phyloP scores from a whole-genome alignment of 169 alveolate species.

The Cryptosporidium ryanae region DNA sequence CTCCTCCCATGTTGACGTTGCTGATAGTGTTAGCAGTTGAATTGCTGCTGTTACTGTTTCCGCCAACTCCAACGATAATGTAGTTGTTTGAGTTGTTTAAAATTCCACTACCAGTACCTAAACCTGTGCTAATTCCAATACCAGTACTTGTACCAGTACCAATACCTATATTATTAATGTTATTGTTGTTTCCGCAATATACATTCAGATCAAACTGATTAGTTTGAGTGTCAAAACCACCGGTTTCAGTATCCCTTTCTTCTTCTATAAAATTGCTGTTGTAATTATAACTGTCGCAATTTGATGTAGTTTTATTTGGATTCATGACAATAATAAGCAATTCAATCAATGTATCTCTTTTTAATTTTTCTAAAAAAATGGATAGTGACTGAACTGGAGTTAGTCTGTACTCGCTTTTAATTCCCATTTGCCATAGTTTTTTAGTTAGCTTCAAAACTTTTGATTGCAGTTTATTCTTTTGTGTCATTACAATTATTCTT shows the following conservation, averaged over 20 bases:
- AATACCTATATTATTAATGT: no score
- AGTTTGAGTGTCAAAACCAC: neutral
- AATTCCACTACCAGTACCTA: neutral
- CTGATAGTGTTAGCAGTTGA: no score
- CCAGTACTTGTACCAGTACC: neutral
- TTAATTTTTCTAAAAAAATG: constrained; percentile 41
- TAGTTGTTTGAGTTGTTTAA: neutral
- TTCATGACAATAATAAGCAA: constrained; percentile 28
- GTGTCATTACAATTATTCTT: constrained; percentile 57
- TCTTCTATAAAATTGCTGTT: neutral
- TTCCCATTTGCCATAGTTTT: constrained; percentile 55
- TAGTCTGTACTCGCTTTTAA: constrained; percentile 64
- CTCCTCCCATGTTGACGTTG: no score
- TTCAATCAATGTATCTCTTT: constrained; percentile 50
- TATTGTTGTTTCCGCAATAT: neutral
- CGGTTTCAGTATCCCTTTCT: neutral
- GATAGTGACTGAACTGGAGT: constrained; percentile 55
- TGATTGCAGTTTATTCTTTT: constrained; percentile 35
- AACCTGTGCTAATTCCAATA: neutral
- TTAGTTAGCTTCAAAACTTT: constrained; percentile 41
- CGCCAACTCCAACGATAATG: neutral
- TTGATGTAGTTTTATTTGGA: constrained; percentile 13
- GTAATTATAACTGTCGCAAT: neutral
- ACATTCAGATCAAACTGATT: neutral
- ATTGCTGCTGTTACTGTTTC: no score